Evolutionary conservation across 805 yeast genomes (phyloP).

Genomic region (Ogataea philodendri): DNA sequence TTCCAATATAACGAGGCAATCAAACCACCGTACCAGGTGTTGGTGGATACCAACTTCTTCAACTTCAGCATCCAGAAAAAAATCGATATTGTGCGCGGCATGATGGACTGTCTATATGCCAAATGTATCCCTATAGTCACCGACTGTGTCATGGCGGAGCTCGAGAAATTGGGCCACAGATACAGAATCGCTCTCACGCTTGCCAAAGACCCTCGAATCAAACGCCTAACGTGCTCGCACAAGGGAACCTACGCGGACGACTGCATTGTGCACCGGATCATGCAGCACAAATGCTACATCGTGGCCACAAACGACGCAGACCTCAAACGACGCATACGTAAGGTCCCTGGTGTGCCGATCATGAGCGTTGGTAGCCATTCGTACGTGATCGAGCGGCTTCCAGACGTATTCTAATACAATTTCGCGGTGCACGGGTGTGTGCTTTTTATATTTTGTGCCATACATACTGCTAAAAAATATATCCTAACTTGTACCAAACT

Average conservation of each 20-base stretch:
- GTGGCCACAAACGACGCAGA: constrained; percentile 99
- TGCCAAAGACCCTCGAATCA: constrained; percentile 91
- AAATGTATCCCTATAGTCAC: constrained; percentile 94
- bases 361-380: constrained; percentile 95
- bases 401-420: constrained; percentile 69
- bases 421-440: constrained; percentile 11
- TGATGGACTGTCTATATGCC: constrained; percentile 94
- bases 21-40: constrained; percentile 96
- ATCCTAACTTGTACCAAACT: background rate
- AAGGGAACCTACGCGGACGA: constrained; percentile 99
- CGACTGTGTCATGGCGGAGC: constrained; percentile 97
- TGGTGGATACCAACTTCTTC: constrained; percentile 94
- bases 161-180: constrained; percentile 93
- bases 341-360: constrained; percentile 95
- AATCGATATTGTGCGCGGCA: constrained; percentile 89
- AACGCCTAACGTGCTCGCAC: constrained; percentile 84
- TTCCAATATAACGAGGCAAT: constrained; percentile 93
- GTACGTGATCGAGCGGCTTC: constrained; percentile 90
- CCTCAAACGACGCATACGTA: constrained; percentile 86
- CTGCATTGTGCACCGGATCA: constrained; percentile 86
- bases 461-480: background rate
- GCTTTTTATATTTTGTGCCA: no score
- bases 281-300: constrained; percentile 94
- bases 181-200: constrained; percentile 88
- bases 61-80: constrained; percentile 96